Conservation (phyloP, 805 yeast species). For the Zygotorulaspora danielsina region DNA sequence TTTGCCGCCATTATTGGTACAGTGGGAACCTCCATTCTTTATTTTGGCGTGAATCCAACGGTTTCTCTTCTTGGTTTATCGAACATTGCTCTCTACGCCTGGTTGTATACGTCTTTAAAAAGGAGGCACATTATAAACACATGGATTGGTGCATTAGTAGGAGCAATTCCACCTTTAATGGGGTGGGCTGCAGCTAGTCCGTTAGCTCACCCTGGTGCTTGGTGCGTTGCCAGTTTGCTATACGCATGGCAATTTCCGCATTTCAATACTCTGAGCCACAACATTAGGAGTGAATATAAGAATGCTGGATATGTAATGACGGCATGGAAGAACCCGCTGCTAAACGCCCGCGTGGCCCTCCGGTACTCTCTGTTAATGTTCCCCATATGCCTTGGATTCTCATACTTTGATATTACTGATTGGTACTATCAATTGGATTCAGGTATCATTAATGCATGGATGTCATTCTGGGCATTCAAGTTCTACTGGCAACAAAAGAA, state of each 20-base stretch:
- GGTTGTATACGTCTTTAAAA: constrained; percentile 88
- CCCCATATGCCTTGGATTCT: constrained; percentile 81
- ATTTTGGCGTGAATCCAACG: constrained; percentile 76
- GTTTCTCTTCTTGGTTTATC: constrained; percentile 78
- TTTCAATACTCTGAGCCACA: constrained; percentile 87
- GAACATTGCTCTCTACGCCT: constrained; percentile 79
- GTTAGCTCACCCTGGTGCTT: constrained; percentile 81
- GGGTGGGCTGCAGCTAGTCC: constrained; percentile 96
- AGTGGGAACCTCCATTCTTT: constrained; percentile 63
- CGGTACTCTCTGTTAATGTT: constrained; percentile 90
- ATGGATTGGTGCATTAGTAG: constrained; percentile 99
- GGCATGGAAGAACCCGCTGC: constrained; percentile 83
- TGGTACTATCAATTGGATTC: constrained; percentile 78
- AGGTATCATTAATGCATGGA: constrained; percentile 78
- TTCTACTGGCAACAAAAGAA: constrained; percentile 81
- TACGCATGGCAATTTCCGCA: constrained; percentile 99
- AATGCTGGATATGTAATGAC: constrained; percentile 97
- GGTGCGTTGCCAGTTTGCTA: constrained; percentile 85
- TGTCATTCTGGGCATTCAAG: constrained; percentile 68
- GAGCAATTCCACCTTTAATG: constrained; percentile 98
- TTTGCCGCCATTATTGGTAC: constrained; percentile 77
- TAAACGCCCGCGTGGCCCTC: constrained; percentile 90
- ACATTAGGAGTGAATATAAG: constrained; percentile 80
- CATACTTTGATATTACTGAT: constrained; percentile 79
- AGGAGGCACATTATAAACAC: constrained; percentile 82